Evolutionary conservation across 345 rosid species (phyloP), one percentile per base, ranked within the genome.

Genomic region (Corchorus capsularis): DNA sequence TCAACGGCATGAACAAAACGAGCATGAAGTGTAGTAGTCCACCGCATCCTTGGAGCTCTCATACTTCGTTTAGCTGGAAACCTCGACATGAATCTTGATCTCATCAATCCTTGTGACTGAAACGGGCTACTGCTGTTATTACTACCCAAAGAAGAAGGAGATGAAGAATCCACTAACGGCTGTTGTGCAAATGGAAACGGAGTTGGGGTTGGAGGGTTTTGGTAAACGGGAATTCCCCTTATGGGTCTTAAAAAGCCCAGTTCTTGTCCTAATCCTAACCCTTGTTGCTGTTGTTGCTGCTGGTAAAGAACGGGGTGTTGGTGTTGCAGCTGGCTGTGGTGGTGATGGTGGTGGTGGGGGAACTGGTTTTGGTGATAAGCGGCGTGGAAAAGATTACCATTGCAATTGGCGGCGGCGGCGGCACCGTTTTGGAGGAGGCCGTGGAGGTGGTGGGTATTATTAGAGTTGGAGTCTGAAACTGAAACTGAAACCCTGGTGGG

Each of bases 1-100:
- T 96, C 98, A 77, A 96, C 98, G 43, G 98, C 99, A 73, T 94
- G 99, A 82, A 96, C 98, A 83, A 96, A 96, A 83, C 93, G 98
- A 79, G 92, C 89, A 80, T 96, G 99, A 46, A 96, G 98, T 54
- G 98, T 94, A 34, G 97, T 89, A 41, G 99, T 96, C 99, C 99
- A 96, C 76, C 99, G 88, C 94, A 92, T 92, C 85, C 97, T 70
- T 0, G 97, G 97, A n/a, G 93, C 92, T 80, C 91, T 81, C 84
- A 79, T 84, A 89, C 84, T 82, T 4, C 82, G 82, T 82, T 90
- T 90, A 14, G 86, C 80, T 3, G 95, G 94, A 79, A 90, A 87
- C 81, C 94, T 89, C 8, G 91, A 78, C 66, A 87, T 35, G 77
- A 87, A 83, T 83, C 89, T 86, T 76, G 99, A 89, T 84, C 91